Evolutionary conservation across 192 early-diverging fungal species (phyloP).

Genomic region (Geranomyces michiganensis): DNA sequence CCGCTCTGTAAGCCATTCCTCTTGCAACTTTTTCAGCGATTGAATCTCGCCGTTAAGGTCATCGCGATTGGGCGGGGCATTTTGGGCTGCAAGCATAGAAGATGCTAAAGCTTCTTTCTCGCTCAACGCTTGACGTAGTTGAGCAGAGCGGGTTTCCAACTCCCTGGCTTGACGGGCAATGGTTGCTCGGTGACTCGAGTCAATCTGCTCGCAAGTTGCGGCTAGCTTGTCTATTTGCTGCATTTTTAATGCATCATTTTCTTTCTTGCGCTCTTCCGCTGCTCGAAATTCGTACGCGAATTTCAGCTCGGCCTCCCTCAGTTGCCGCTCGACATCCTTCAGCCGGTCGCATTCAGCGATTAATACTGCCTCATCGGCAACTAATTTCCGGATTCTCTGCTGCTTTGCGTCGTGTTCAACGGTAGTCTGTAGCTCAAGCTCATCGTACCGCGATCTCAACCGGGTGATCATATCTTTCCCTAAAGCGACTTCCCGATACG

Average conservation of each 20-base stretch:
- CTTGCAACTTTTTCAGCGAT: no score
- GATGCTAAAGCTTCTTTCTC: no score
- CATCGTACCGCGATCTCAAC: neutral
- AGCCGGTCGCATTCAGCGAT: conserved; percentile 2
- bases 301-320: neutral
- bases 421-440: neutral
- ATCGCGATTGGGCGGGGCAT: no score
- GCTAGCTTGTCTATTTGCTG: neutral
- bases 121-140: no score
- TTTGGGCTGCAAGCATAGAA: no score
- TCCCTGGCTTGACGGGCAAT: neutral
- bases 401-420: conserved; percentile 2
- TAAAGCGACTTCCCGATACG: neutral
- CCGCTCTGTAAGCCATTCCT: no score
- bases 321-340: neutral
- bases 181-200: neutral
- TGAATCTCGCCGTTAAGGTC: no score
- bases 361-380: neutral
- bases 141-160: no score
- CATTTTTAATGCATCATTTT: neutral
- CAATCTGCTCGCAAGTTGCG: neutral
- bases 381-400: neutral
- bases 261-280: no score
- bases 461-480: neutral
- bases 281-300: neutral